Base-by-base conservation (phyloP, 2,329 filamentous ascomycete genomes). In the Ophiobolus disseminans region DNA sequence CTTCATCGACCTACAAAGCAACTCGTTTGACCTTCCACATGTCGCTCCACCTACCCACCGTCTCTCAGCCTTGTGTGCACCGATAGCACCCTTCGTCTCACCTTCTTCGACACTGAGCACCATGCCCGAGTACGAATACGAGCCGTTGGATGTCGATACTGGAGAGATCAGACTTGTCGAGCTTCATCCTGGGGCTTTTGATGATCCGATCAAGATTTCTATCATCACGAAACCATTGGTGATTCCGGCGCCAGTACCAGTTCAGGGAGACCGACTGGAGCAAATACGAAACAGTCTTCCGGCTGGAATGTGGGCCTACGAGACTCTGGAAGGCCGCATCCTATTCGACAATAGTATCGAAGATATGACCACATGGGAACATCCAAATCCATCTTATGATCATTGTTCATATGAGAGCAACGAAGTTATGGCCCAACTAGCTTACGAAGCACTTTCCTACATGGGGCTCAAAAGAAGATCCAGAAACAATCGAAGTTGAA, bases 391-490 rank as follows among this genome's bases (percentile, higher is more conserved):
- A 14, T 8, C 34, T 21, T 9, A 5, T 16, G 23, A 10, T 20
- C 35, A 22, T 9, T 13, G 7, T 10, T 4, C 17, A 5, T 22
- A 3, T 16, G 14, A 39, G 17, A 23, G n/a, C 19, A 13, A 23
- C 14, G 22, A 36, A 8, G 9, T 2, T 13, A 8, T 14, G 13
- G 20, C 11, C 13, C n/a, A n/a, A 6, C 39, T 21, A 25, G 13
- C 7, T 10, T 49, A 35, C 22, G 46, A 49, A 44, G 44, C 44
- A 7, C 34, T 52, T 2, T 48, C 44, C 2, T 52, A 52, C 26
- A 1, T 48, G 48, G 48, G 48, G 48, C 7, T n/a, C n/a, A n/a
- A n/a, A n/a, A n/a, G n/a, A n/a, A n/a, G n/a, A n/a, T n/a, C n/a
- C n/a, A n/a, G n/a, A n/a, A n/a, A n/a, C n/a, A n/a, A n/a, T n/a